These are phyloP conservation scores for Penicillium crustosum DNA, from an alignment of 2,329 filamentous ascomycete genomes.

Conservation along the genomic window DNA sequence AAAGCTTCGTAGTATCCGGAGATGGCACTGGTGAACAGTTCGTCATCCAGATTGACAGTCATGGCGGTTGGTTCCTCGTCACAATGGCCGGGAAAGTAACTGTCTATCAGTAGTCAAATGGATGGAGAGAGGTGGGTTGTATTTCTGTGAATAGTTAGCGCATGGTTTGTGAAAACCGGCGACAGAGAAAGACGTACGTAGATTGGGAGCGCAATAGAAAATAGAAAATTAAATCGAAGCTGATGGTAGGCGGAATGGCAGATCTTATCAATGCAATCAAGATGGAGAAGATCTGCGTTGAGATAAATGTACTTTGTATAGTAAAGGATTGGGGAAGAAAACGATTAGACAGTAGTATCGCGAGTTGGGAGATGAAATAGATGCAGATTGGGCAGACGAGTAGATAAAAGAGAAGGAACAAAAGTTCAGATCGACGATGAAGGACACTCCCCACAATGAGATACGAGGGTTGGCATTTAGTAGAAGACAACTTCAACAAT, in stretches of 20 bases:
- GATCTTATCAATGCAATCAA: conserved; percentile 2
- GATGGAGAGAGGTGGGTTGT: conserved; percentile 5
- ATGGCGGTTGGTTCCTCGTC: conserved; percentile 29
- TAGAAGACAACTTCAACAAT: neutral
- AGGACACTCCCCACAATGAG: conserved; percentile 11
- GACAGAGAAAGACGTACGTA: neutral
- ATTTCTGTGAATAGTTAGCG: conserved; percentile 6
- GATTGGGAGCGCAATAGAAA: neutral
- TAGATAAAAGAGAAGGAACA: conserved; percentile 10
- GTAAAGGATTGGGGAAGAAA: neutral
- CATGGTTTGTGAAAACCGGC: neutral
- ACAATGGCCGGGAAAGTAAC: conserved; percentile 19
- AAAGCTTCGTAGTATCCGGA: conserved; percentile 44
- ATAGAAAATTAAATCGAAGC: neutral
- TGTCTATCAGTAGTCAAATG: conserved; percentile 36
- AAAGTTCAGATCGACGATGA: conserved; percentile 15
- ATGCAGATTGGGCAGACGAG: conserved; percentile 19
- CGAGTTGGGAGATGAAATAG: conserved; percentile 12
- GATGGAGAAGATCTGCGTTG: neutral
- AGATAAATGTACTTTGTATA: neutral
- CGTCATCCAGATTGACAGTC: conserved; percentile 40
- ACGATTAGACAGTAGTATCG: conserved; percentile 4
- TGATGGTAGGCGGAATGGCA: neutral
- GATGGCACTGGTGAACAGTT: conserved; percentile 43
- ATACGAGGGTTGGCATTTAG: conserved; percentile 12